Evolutionary conservation across 1,284 basidiomycete genomes (phyloP).

Genomic region (Athelia sp.): DNA sequence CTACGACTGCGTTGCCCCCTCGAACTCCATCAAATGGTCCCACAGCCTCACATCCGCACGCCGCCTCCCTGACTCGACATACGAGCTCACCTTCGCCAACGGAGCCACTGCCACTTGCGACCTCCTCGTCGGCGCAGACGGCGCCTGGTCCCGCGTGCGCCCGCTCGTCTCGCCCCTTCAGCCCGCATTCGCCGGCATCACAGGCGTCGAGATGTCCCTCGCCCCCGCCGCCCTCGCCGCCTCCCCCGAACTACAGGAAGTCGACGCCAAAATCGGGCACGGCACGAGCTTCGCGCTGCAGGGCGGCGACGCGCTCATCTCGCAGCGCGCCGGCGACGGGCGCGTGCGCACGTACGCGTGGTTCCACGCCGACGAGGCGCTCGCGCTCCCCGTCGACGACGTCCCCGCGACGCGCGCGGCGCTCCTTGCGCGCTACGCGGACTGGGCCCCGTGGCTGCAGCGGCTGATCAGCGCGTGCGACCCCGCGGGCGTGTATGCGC

Average conservation of each 20-base stretch:
- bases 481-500: constrained; percentile 9
- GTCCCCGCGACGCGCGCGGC: constrained; percentile 1
- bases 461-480: constrained; percentile 2
- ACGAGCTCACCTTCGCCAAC: constrained; percentile 10
- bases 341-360: constrained; percentile 26
- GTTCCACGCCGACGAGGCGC: constrained; percentile 18
- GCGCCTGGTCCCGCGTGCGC: constrained; percentile 37
- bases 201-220: constrained; percentile 23
- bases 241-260: constrained; percentile 14
- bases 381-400: background rate
- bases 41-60: constrained; percentile 7
- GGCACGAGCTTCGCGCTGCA: constrained; percentile 23
- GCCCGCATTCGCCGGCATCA: constrained; percentile 31
- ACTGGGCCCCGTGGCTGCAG: constrained; percentile 11
- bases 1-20: constrained; percentile 10
- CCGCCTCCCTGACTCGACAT: background rate
- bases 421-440: constrained; percentile 6
- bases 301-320: constrained; percentile 21
- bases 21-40: constrained; percentile 15
- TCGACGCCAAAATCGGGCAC: constrained; percentile 21
- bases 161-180: constrained; percentile 23
- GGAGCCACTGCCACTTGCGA: constrained; percentile 15
- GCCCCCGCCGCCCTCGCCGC: constrained; percentile 14
- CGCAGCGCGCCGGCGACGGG: constrained; percentile 28
- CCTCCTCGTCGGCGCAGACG: constrained; percentile 41